Base-by-base conservation (phyloP, 2,329 filamentous ascomycete species). In the Leptosphaerulina australis region DNA sequence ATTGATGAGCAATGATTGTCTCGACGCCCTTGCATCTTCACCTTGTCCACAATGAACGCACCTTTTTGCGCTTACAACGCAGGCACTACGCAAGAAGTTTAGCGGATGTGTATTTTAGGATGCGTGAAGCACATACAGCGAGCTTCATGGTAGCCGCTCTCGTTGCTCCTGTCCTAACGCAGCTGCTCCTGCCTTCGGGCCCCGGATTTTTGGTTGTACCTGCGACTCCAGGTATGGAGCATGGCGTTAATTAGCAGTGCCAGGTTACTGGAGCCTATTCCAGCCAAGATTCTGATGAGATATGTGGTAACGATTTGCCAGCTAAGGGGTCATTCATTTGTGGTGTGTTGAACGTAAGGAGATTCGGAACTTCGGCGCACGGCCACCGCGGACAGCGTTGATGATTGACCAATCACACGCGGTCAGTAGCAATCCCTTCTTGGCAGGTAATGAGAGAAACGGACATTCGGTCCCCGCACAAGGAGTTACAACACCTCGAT, bases 1-100 rank as follows among this genome's bases (percentile, higher is more conserved):
- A 7, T 3, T 14, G n/a, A 3, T 7, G 28, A 15, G 9, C 26
- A 2, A 30, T 4, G 10, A 15, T 30, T 4, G 28, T 15, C 7
- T 6, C 28, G 10, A 30, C 6, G 28, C 28, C 26, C 11, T 29
- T n/a, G n/a, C n/a, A n/a, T n/a, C 26, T 29, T 14, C 26, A 14
- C 12, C n/a, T 29, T n/a, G 22, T 15, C n/a, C 8, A 14, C 7
- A 15, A 22, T 12, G 11, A 37, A 43, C 50, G 11, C 14, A 58
- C 55, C 45, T 58, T 58, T 21, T 58, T 58, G 15, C 45, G 48
- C 21, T 58, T 55, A 18, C 55, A 58, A 11, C 55, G 51, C 21
- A 44, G 31, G 24, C 55, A 58, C 55, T 58, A 37, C 11, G 24
- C 12, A 26, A n/a, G n/a, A 4, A 17, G 9, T 22, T 52, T 24